Conservation (phyloP, 2,329 filamentous ascomycete species). For the Pyrenophora seminiperda region DNA sequence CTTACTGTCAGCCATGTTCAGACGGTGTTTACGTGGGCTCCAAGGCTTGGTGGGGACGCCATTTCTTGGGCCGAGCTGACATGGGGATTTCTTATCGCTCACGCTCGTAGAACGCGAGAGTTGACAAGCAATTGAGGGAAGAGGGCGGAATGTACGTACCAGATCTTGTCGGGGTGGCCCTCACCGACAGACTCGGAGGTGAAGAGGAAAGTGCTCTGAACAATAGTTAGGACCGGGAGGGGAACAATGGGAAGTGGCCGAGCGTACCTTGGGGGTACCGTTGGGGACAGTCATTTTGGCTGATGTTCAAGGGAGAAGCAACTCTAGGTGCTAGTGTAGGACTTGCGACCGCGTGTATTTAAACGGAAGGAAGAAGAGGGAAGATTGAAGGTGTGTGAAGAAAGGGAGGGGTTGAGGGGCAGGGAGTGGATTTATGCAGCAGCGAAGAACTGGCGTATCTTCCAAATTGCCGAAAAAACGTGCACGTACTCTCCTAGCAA, state of each 20-base stretch:
- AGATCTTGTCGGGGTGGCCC: slow-evolving; percentile 90
- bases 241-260: slow-evolving; percentile 7
- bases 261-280: slow-evolving; percentile 36
- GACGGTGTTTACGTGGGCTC: not conserved
- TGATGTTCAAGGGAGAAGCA: slow-evolving; percentile 21
- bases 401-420: slow-evolving; percentile 26
- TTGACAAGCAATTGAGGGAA: not conserved
- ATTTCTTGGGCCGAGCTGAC: slow-evolving; percentile 1
- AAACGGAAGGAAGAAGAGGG: slow-evolving; percentile 23
- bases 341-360: slow-evolving; percentile 44
- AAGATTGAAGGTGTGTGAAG: slow-evolving; percentile 15
- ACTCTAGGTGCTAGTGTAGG: slow-evolving; percentile 40
- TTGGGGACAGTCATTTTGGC: slow-evolving; percentile 37
- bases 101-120: not conserved
- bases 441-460: slow-evolving; percentile 19
- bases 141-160: slow-evolving; percentile 51
- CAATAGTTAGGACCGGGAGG: slow-evolving; percentile 22
- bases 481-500: slow-evolving; percentile 16
- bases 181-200: slow-evolving; percentile 59
- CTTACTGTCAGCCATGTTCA: slow-evolving; percentile 29
- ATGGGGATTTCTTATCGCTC: slow-evolving; percentile 7
- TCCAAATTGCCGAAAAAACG: slow-evolving; percentile 39
- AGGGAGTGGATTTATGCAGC: slow-evolving; percentile 40
- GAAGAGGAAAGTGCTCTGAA: slow-evolving; percentile 53
- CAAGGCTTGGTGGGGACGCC: not conserved